Base-by-base conservation (phyloP, 495 filamentous ascomycete species). In the Cryomyces antarcticus region DNA sequence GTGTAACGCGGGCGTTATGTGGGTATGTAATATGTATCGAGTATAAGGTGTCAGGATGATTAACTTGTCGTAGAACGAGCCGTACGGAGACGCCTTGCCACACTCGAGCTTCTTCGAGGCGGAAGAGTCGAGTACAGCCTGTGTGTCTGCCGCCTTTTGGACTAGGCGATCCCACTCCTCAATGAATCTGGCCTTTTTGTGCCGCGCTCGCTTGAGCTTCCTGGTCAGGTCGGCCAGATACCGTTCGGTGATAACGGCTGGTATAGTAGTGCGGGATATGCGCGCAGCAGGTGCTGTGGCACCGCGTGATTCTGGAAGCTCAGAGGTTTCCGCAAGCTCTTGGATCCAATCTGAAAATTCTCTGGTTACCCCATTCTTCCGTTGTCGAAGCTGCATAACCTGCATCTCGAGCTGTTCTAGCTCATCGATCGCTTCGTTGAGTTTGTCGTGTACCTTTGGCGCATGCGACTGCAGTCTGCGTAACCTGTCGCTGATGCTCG, bases 341-440 rank as follows among this genome's bases (percentile, higher is more conserved):
- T 94, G 88, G 48, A 97, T 89, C 89, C 89, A 97, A 43, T 93
- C 88, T 45, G 80, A 75, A 57, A 86, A 89, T 38, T 80, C 71
- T 38, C 66, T 71, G 3, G 80, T 80, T n/a, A 75, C 83, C 9
- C 82, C 86, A 17, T 72, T 78, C 62, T 93, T 94, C 45, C 87
- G 69, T 49, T 76, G 72, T 40, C 76, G 72, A 29, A 97, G 68
- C 59, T 82, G 77, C 27, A 67, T 57, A 9, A 95, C 78, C 52
- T 89, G 82, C 3, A 68, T 63, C 47, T 94, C 87, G 11, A 93
- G 60, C 47, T 80, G 75, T 50, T 92, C 84, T 4, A 95, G 63
- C 41, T 79, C 76, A 41, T 76, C 72, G 35, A 80, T 75, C 2
- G 89, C 80, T 52, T 95, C 88, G 46, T 80, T 78, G 64, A 94